These are phyloP conservation scores for Hericium alpestre DNA, from an alignment of 768 basidiomycete genomes.

Conservation along the genomic window DNA sequence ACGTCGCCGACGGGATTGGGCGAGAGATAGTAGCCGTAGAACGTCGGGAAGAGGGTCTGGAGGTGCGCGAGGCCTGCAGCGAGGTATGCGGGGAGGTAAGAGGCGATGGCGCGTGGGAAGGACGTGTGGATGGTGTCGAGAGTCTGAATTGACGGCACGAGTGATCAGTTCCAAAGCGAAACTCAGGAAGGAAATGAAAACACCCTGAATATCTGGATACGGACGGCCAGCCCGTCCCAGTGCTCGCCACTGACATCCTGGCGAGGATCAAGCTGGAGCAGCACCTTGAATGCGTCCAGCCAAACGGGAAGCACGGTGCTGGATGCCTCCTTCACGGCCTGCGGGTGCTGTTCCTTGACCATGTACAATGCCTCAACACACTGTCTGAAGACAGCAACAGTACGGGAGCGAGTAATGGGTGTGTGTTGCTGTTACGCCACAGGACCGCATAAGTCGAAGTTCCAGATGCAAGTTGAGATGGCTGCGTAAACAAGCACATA, in stretches of 20 bases:
- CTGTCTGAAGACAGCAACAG: conserved; percentile 83
- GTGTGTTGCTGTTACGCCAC: conserved; percentile 46
- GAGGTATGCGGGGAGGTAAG: conserved; percentile 54
- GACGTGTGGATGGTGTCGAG: conserved; percentile 70
- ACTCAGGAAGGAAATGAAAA: conserved; percentile 4
- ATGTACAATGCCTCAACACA: conserved; percentile 85
- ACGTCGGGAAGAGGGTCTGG: conserved; percentile 45
- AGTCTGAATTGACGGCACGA: conserved; percentile 35
- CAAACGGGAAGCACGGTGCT: conserved; percentile 77
- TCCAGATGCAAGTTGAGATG: background rate
- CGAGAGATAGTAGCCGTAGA: conserved; percentile 51
- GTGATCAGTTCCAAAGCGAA: background rate
- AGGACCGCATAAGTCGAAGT: background rate
- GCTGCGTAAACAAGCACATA: conserved; percentile 20
- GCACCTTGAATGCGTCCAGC: conserved; percentile 80
- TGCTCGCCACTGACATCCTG: conserved; percentile 49
- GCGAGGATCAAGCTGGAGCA: conserved; percentile 55
- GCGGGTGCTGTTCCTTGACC: conserved; percentile 89
- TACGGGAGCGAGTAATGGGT: conserved; percentile 72
- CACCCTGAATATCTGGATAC: conserved; percentile 82
- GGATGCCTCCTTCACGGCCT: conserved; percentile 74
- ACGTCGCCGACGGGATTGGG: conserved; percentile 32
- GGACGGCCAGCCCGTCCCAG: conserved; percentile 77
- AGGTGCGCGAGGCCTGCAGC: conserved; percentile 50
- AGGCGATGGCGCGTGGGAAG: conserved; percentile 64